Base-by-base conservation (phyloP, 495 filamentous ascomycete species). In the Massariosphaeria phaeospora region DNA sequence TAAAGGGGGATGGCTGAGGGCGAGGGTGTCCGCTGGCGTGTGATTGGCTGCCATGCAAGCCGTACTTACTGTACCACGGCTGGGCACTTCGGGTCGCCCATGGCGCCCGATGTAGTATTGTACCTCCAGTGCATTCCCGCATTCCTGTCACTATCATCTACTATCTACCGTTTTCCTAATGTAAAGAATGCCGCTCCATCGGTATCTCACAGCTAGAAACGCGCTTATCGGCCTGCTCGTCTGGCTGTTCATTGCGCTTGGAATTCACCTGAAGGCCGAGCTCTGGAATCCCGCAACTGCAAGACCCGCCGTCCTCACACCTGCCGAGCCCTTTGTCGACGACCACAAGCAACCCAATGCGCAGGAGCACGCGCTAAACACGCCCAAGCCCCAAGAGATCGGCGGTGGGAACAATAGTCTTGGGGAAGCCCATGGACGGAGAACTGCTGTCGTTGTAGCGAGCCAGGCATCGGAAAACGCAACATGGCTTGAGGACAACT, bases 391-490 rank as follows among this genome's bases (percentile, higher is more conserved):
- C 17, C 17, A 36, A 17, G 36, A 13, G 2, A 12, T 9, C 8
- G 20, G 31, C 2, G 26, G 34, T 12, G 48, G 34, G n/a, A 31
- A 41, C n/a, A 17, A 36, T 11, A n/a, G n/a, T n/a, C n/a, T n/a
- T n/a, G n/a, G n/a, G n/a, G n/a, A n/a, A n/a, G 26, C 11, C n/a
- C 2, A 30, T 8, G 39, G 33, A 15, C 11, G 17, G 20, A 17
- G 52, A 26, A 61, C 58, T 1, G 58, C 58, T 10, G 58, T 66
- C 9, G 60, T 66, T 15, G 52, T 66, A 7, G 60, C 63, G 2
- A 59, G 59, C 36, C 53, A 52, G 30, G 27, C 27, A 26, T 25
- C 30, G 10, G 60, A 66, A 35, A 34, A 66, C 52, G 25, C 60
- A 7, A 46, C 44, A 15, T 66, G 63, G 63, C 50, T 66, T n/a